Evolutionary conservation across 805 yeast genomes (phyloP), one percentile per base, ranked within the genome.

Genomic region (Jamesozyma lodderae): DNA sequence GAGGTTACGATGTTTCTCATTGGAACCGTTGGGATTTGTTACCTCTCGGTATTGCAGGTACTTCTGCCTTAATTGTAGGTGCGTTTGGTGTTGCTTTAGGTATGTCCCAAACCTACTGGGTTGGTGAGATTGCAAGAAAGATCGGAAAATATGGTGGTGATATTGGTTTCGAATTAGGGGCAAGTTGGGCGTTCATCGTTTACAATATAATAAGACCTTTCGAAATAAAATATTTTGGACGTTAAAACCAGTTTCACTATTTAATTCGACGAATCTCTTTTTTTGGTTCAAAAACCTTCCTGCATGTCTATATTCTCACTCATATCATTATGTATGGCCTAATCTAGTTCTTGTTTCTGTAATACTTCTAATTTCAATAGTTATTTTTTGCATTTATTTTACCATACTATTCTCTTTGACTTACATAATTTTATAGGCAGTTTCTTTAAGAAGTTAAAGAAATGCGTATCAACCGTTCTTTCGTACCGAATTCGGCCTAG

Each of bases 41-140:
- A 46, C 95, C 95, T 33, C 60, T 79, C 29, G 95, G 95, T 44
- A 53, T 63, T 36, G 90, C 95, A 3, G 94, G 92, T 44, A 62
- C 75, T 18, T 63, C 79, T 49, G 95, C 83, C 7, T 80, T 87
- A 69, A 72, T 81, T 59, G 75, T 80, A 52, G 95, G 95, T 59
- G 81, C 72, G 30, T 85, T 80, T 29, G 95, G 95, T 60, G 82
- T 77, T 31, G 94, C 76, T 15, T 39, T 83, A 31, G 96, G 96
- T 49, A 85, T 87, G 94, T 67, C 70, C 55, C 95, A 86, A 67
- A 74, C 73, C 2, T 87, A 94, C 86, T 88, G 78, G 66, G 59
- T 59, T 8, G 95, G 96, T 53, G 79, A 72, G 31, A 49, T 84
- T 48, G 87, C 76, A 21, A 58, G 52, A 25, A 45, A 60, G 44